Percentiles rank a stretch among this genome's conserved stretches.
phyloP scores from a whole-genome alignment of 2,329 filamentous ascomycete genomes.

The Cercospora sesami region DNA sequence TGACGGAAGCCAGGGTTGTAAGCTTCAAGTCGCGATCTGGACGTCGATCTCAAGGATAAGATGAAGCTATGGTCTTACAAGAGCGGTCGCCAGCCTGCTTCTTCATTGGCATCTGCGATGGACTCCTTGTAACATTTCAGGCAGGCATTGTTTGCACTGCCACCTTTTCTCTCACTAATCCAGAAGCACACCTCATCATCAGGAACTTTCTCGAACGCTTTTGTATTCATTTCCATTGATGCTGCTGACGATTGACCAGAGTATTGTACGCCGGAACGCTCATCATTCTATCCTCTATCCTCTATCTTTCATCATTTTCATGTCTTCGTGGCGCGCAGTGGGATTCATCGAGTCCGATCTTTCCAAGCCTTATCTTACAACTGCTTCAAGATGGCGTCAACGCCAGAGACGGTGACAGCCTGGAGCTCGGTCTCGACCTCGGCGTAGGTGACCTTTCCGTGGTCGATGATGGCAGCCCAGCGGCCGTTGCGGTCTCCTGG shows the following conservation, averaged over 20 bases:
- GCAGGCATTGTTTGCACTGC: neutral
- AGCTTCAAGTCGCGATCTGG: neutral
- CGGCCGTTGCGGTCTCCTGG: conserved; percentile 28
- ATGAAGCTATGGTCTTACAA: conserved; percentile 3
- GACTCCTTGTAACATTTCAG: neutral
- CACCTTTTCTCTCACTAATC: neutral
- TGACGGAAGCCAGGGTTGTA: neutral
- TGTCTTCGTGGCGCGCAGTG: conserved; percentile 11
- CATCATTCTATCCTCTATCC: conserved; percentile 11
- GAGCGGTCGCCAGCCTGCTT: conserved; percentile 1
- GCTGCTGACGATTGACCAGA: neutral
- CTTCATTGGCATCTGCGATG: neutral
- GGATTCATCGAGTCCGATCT: neutral
- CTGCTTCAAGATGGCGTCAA: conserved; percentile 20
- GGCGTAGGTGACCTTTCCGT: conserved; percentile 28
- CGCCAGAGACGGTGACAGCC: conserved; percentile 27
- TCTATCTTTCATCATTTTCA: conserved; percentile 9
- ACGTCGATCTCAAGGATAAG: neutral
- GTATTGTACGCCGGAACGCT: neutral
- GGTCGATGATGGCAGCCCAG: conserved; percentile 26
- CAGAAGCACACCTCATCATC: neutral
- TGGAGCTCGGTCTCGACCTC: conserved; percentile 27
- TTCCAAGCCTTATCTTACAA: conserved; percentile 3
- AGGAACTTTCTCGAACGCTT: neutral
- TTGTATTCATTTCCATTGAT: neutral